Evolutionary conservation across 768 basidiomycete genomes (phyloP).

Genomic region (Astraeus odoratus): DNA sequence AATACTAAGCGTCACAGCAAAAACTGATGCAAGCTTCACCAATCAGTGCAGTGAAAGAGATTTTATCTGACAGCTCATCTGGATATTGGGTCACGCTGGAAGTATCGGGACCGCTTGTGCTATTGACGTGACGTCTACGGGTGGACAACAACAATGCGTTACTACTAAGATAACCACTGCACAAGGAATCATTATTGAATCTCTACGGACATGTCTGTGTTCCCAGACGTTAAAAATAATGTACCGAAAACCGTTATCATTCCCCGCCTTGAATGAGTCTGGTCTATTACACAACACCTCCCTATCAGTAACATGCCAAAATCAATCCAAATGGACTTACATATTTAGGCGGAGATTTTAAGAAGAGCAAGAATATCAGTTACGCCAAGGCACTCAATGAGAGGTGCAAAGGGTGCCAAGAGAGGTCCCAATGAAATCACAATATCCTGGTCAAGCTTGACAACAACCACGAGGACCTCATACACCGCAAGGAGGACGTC

Average conservation of each 20-base stretch:
- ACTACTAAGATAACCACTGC: not conserved
- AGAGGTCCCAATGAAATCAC: conserved; percentile 15
- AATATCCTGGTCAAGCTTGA: conserved; percentile 18
- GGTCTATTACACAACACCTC: not conserved
- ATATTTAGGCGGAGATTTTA: conserved; percentile 12
- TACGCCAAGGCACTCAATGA: conserved; percentile 20
- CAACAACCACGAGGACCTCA: not conserved
- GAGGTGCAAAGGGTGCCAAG: conserved; percentile 10
- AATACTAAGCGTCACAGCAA: no score
- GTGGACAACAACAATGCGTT: not conserved
- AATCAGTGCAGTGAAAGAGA: no score
- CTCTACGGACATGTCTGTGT: not conserved
- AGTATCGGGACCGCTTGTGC: no score
- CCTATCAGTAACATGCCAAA: not conserved
- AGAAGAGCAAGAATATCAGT: conserved; percentile 17
- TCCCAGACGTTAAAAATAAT: not conserved
- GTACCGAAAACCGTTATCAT: not conserved
- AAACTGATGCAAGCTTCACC: no score
- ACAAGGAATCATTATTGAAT: not conserved
- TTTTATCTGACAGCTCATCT: no score
- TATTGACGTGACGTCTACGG: not conserved
- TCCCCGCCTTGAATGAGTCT: not conserved
- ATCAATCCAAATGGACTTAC: not conserved
- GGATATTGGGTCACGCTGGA: no score
- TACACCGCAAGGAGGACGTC: conserved; percentile 10